Conservation (phyloP, 352 stramenopile species). For the Plasmopara halstedii region DNA sequence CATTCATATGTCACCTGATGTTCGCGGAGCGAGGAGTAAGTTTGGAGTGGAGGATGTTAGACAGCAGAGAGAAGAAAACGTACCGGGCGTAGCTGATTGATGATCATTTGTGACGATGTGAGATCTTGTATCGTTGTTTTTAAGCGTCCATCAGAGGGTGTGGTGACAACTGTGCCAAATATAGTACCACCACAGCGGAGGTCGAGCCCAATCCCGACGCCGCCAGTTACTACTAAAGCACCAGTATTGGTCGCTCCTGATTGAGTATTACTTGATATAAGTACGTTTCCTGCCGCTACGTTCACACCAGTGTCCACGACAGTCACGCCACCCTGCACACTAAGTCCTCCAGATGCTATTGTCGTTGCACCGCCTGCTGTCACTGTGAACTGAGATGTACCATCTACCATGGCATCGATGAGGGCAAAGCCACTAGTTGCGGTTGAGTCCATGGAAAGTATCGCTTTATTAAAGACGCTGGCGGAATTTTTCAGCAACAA, state of each 20-base stretch:
- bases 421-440: not conserved
- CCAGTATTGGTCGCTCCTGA: conserved; percentile 7
- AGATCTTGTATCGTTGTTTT: conserved; percentile 29
- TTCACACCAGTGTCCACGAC: conserved; percentile 15
- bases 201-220: conserved; percentile 22
- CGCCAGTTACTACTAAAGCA: conserved; percentile 34
- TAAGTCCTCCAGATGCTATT: conserved; percentile 13
- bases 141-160: conserved; percentile 31
- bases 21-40: not conserved
- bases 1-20: conserved; percentile 49
- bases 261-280: conserved; percentile 20
- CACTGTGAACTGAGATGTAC: conserved; percentile 19
- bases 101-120: conserved; percentile 10
- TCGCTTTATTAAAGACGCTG: conserved; percentile 2
- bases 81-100: conserved; percentile 35
- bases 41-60: not conserved
- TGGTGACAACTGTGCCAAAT: conserved; percentile 3
- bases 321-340: conserved; percentile 17
- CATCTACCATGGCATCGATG: conserved; percentile 8
- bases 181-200: conserved; percentile 19
- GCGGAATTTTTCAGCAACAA: conserved; percentile 4
- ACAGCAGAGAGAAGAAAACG: not conserved
- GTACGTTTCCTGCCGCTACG: conserved; percentile 12
- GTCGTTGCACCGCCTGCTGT: conserved; percentile 26
- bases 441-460: conserved; percentile 10